phyloP scores from a whole-genome alignment of 108 stramenopile genomes.

The Nitzschia putrida region DNA sequence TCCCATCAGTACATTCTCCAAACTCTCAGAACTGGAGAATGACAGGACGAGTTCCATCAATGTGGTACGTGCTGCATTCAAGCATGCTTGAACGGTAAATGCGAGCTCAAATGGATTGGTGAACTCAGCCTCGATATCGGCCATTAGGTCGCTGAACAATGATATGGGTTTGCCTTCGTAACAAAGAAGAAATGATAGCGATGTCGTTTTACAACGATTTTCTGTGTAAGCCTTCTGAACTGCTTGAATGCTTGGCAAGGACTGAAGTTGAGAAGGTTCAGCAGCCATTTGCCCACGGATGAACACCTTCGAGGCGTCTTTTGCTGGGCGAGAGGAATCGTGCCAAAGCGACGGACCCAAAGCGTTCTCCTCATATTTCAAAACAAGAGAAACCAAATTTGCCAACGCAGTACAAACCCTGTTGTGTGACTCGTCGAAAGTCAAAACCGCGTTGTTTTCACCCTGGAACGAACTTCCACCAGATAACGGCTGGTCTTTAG shows the following conservation, averaged over 20 bases:
- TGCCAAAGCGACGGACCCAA: conserved; percentile 63
- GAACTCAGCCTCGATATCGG: conserved; percentile 30
- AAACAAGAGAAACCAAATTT: conserved; percentile 22
- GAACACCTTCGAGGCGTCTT: conserved; percentile 1
- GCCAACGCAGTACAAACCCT: conserved; percentile 1
- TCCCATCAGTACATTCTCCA: conserved; percentile 31
- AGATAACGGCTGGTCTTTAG: not conserved
- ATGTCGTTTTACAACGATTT: conserved; percentile 39
- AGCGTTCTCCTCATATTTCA: conserved; percentile 65
- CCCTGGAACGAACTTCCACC: not conserved
- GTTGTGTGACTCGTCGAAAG: not conserved
- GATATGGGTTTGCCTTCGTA: conserved; percentile 36
- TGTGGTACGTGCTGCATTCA: conserved; percentile 35
- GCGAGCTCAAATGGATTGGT: conserved; percentile 32
- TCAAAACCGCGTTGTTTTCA: not conserved
- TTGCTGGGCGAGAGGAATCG: conserved; percentile 23
- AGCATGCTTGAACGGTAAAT: conserved; percentile 48
- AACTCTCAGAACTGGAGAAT: conserved; percentile 14
- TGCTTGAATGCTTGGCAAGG: conserved; percentile 34
- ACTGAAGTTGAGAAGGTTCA: conserved; percentile 12
- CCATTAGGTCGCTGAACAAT: conserved; percentile 24
- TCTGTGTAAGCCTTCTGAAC: conserved; percentile 44
- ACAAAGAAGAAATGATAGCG: conserved; percentile 51
- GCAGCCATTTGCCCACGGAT: not conserved
- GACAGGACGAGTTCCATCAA: conserved; percentile 20